Conservation (phyloP, 768 basidiomycete species). For the Russula dissimulans region DNA sequence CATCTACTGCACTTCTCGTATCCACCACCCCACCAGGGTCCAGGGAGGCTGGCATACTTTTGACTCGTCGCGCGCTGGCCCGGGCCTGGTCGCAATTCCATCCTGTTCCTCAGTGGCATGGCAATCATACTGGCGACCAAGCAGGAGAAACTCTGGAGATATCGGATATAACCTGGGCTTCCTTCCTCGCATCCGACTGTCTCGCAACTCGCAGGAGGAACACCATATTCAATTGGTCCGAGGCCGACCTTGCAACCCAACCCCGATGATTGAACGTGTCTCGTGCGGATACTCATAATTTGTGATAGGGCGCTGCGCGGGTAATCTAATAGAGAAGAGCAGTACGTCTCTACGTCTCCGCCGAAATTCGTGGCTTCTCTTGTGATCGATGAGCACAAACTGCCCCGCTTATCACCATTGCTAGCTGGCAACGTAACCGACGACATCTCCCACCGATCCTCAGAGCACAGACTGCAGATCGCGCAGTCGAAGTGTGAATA, state of each 20-base stretch:
- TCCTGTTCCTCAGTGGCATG: no score
- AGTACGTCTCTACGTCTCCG: not conserved
- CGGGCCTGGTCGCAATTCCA: no score
- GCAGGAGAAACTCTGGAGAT: not conserved
- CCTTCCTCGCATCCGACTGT: not conserved
- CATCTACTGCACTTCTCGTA: no score
- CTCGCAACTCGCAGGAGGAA: not conserved
- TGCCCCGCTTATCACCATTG: not conserved
- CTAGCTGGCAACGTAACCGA: not conserved
- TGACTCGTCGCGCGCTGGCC: no score
- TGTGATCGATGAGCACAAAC: not conserved
- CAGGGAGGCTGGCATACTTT: no score
- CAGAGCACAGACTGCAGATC: not conserved
- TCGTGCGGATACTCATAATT: no score
- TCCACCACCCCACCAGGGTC: no score
- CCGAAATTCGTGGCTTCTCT: not conserved
- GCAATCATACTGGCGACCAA: not conserved
- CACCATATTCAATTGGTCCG: no score
- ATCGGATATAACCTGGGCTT: not conserved
- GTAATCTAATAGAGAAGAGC: not conserved
- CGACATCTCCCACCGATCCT: not conserved
- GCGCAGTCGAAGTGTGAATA: not conserved
- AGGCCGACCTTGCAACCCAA: no score
- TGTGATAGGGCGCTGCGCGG: no score
- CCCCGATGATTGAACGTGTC: no score